Evolutionary conservation across 345 rosid species (phyloP).

Genomic region (Reutealis trisperma): DNA sequence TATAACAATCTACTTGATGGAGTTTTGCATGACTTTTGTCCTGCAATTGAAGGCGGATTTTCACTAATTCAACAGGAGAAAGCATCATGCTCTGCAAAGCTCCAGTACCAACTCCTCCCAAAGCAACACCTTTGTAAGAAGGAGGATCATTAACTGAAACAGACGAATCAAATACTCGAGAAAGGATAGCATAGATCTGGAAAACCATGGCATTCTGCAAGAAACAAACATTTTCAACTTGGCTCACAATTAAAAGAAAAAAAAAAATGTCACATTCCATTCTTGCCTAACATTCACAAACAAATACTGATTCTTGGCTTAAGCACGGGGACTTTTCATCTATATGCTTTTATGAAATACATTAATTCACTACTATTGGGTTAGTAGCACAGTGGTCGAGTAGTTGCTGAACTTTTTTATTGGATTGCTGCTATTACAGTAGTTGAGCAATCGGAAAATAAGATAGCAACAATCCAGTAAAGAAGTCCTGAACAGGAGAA

Average conservation of each 20-base stretch:
- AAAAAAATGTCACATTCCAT: background rate
- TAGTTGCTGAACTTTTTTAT: too few relatives aligned
- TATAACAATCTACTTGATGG: conserved; percentile 11
- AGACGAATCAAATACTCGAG: conserved; percentile 66
- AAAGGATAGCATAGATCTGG: conserved; percentile 81
- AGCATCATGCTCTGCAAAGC: conserved; percentile 79
- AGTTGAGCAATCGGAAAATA: too few relatives aligned
- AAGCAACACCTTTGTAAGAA: conserved; percentile 75
- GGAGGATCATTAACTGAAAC: conserved; percentile 60
- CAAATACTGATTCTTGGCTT: too few relatives aligned
- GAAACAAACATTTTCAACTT: conserved; percentile 9
- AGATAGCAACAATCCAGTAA: too few relatives aligned
- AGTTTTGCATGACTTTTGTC: conserved; percentile 20
- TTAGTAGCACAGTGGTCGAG: background rate
- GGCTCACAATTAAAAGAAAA: background rate
- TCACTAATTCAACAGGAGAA: conserved; percentile 74
- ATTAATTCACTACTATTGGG: too few relatives aligned
- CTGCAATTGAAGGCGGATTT: conserved; percentile 84
- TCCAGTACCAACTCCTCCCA: conserved; percentile 83
- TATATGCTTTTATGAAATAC: too few relatives aligned
- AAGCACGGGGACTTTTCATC: too few relatives aligned
- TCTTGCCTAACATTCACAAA: background rate
- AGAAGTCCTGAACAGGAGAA: too few relatives aligned
- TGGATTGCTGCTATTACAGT: too few relatives aligned
- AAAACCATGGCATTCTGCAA: conserved; percentile 95